Conservation (phyloP, 352 stramenopile genomes). For the Globisporangium echinulatum region DNA sequence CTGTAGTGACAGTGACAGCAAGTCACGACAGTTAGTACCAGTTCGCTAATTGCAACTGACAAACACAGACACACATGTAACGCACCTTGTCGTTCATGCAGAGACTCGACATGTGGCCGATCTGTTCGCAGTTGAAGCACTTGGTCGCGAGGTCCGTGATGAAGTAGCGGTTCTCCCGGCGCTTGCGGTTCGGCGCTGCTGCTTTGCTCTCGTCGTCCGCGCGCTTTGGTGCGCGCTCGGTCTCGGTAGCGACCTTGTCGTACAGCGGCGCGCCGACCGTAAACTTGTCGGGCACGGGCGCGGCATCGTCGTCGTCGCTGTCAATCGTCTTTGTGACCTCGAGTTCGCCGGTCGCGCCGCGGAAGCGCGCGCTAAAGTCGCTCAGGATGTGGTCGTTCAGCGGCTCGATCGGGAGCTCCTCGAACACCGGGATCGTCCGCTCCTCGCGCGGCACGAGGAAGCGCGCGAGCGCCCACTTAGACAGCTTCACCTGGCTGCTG, state of each 20-base stretch:
- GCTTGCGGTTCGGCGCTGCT: conserved; percentile 24
- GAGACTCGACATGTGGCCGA: conserved; percentile 69
- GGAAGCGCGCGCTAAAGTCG: conserved; percentile 71
- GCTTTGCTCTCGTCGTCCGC: conserved; percentile 17
- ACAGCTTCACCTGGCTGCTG: conserved; percentile 35
- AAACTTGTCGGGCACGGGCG: conserved; percentile 18
- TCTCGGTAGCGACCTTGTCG: conserved; percentile 8
- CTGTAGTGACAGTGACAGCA: conserved; percentile 8
- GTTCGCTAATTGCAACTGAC: too few relatives aligned
- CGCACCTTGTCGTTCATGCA: conserved; percentile 64
- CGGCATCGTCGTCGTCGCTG: conserved; percentile 18
- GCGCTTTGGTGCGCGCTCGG: conserved; percentile 16
- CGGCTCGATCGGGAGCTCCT: conserved; percentile 64
- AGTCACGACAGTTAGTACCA: neutral
- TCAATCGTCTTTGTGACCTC: conserved; percentile 38
- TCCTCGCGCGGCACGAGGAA: conserved; percentile 57
- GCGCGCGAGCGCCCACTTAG: conserved; percentile 63
- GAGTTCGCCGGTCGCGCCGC: conserved; percentile 40
- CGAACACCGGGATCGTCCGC: conserved; percentile 40
- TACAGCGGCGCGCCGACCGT: conserved; percentile 54
- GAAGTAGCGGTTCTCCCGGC: conserved; percentile 74
- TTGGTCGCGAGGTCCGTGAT: conserved; percentile 77
- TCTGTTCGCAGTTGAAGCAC: conserved; percentile 79
- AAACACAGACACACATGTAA: neutral
- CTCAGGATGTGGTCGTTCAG: conserved; percentile 83